These are phyloP conservation scores for Phanerochaete sordida DNA, from an alignment of 768 basidiomycete genomes.

Conservation along the genomic window DNA sequence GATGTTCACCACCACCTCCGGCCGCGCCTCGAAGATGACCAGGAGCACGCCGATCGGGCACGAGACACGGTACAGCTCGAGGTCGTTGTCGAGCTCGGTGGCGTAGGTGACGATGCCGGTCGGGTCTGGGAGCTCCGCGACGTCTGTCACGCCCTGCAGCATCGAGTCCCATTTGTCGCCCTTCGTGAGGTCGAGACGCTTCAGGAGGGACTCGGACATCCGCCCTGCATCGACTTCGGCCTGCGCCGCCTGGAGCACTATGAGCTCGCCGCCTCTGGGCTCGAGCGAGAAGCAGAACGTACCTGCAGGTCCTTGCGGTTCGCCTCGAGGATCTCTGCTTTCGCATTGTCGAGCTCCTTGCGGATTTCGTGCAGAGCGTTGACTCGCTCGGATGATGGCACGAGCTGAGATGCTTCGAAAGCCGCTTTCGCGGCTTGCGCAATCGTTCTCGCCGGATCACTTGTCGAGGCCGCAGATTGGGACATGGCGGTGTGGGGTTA, in stretches of 20 bases:
- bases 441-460: constrained; percentile 44
- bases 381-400: constrained; percentile 64
- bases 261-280: too few relatives aligned
- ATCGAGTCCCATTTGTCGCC: constrained; percentile 93
- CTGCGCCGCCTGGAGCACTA: constrained; percentile 76
- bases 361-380: constrained; percentile 70
- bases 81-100: constrained; percentile 77
- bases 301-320: constrained; percentile 83
- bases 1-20: constrained; percentile 97
- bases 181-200: constrained; percentile 74
- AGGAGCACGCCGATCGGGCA: constrained; percentile 96
- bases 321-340: constrained; percentile 69
- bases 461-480: neutral
- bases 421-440: constrained; percentile 79
- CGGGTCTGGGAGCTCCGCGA: constrained; percentile 82
- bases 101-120: constrained; percentile 87
- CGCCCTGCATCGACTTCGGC: constrained; percentile 76
- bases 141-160: constrained; percentile 86
- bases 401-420: constrained; percentile 84
- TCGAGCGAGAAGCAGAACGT: too few relatives aligned
- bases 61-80: constrained; percentile 90
- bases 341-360: constrained; percentile 58
- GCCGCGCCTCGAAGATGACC: constrained; percentile 95
- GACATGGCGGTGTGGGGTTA: neutral
- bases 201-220: constrained; percentile 81